These are phyloP conservation scores for Globisporangium nodosum DNA, from an alignment of 352 stramenopile species.

Conservation along the genomic window DNA sequence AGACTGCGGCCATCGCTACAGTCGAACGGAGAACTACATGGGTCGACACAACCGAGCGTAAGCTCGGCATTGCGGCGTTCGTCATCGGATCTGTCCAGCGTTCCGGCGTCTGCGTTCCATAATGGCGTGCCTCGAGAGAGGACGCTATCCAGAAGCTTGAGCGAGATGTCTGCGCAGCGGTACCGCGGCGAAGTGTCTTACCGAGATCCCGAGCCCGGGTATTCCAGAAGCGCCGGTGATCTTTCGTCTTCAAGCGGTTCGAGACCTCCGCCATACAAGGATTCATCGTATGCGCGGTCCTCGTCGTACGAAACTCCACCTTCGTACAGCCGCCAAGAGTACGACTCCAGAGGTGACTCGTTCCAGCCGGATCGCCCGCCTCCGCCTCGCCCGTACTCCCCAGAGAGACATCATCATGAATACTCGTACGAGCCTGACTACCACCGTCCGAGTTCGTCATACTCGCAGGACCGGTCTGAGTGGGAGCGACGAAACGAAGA, in stretches of 20 bases:
- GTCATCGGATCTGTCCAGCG: conserved; percentile 3
- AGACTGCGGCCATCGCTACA: neutral
- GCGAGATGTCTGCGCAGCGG: conserved; percentile 3
- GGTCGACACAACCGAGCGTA: neutral
- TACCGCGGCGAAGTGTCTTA: conserved; percentile 4
- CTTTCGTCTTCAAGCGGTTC: conserved; percentile 7
- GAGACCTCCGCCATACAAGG: conserved; percentile 13
- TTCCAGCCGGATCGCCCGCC: neutral
- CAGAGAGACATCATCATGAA: conserved; percentile 12
- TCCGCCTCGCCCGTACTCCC: conserved; percentile 5
- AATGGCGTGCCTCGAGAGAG: neutral
- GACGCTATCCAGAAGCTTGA: conserved; percentile 13
- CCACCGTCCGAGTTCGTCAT: conserved; percentile 9
- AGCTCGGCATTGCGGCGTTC: conserved; percentile 1
- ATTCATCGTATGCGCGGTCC: conserved; percentile 1
- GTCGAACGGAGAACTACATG: neutral
- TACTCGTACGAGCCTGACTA: conserved; percentile 15
- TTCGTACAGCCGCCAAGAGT: conserved; percentile 10
- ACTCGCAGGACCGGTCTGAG: conserved; percentile 1
- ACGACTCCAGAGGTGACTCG: conserved; percentile 8
- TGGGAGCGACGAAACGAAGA: conserved; percentile 1
- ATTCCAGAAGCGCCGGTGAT: conserved; percentile 2
- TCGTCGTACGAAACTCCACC: conserved; percentile 8
- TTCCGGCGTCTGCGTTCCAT: neutral
- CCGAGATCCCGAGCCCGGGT: neutral